phyloP scores from a whole-genome alignment of 805 yeast species.

The Lipomyces starkeyi region DNA sequence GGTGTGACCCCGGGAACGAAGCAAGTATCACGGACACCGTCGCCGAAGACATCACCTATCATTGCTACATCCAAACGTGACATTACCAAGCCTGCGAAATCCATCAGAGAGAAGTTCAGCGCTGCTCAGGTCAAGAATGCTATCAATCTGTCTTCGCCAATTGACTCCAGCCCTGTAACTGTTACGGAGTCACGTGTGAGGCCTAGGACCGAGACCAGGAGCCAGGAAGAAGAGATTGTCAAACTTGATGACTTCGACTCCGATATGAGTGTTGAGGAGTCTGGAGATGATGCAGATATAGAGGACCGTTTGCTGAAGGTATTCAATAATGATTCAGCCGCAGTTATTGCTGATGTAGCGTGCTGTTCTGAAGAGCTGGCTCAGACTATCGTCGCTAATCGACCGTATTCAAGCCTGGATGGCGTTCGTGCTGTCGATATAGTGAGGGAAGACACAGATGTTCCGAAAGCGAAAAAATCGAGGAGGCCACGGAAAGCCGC shows the following conservation, averaged over 20 bases:
- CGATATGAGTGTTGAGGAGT: constrained; percentile 53
- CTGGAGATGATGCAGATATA: constrained; percentile 47
- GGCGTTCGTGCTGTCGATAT: constrained; percentile 66
- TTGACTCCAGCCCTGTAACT: constrained; percentile 12
- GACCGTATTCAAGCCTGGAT: constrained; percentile 72
- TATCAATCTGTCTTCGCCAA: constrained; percentile 28
- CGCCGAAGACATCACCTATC: constrained; percentile 11
- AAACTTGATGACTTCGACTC: constrained; percentile 26
- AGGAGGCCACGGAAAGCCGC: constrained; percentile 49
- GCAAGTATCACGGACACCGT: constrained; percentile 4
- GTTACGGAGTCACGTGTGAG: not conserved
- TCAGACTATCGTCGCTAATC: constrained; percentile 59
- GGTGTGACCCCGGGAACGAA: constrained; percentile 9
- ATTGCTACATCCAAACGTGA: constrained; percentile 43
- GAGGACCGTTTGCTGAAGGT: constrained; percentile 71
- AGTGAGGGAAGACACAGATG: constrained; percentile 46
- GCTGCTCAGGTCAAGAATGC: constrained; percentile 22
- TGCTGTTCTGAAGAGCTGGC: constrained; percentile 73
- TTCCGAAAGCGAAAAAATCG: constrained; percentile 41
- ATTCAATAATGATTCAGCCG: constrained; percentile 73
- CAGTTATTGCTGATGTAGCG: constrained; percentile 82
- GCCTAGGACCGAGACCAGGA: constrained; percentile 12
- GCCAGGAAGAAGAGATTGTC: constrained; percentile 18
- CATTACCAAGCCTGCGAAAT: constrained; percentile 41
- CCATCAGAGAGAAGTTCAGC: constrained; percentile 48